Evolutionary conservation across 345 rosid genomes (phyloP).

Genomic region (Brassica cretica): DNA sequence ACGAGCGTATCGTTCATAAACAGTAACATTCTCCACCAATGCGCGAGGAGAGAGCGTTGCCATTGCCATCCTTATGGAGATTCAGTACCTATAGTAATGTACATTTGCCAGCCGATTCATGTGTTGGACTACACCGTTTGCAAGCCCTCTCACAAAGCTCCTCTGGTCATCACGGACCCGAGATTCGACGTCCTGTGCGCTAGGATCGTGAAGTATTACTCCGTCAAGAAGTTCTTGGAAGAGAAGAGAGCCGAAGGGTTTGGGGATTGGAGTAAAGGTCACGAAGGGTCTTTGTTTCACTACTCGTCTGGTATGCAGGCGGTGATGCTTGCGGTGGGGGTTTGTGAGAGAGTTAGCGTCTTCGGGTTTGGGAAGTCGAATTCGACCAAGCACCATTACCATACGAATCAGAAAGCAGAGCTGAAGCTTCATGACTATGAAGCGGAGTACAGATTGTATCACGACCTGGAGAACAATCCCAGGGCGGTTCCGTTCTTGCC

Average conservation of each 20-base stretch:
- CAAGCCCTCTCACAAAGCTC: constrained; percentile 56
- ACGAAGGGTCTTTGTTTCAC: constrained; percentile 79
- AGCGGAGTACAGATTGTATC: constrained; percentile 76
- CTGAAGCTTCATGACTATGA: constrained; percentile 77
- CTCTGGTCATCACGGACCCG: constrained; percentile 71
- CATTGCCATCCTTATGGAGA: constrained; percentile 83
- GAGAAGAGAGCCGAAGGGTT: constrained; percentile 50
- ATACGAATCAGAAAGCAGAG: constrained; percentile 87
- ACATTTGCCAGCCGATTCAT: constrained; percentile 83
- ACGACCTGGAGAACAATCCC: constrained; percentile 56
- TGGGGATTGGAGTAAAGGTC: constrained; percentile 62
- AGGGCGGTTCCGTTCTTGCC: constrained; percentile 72
- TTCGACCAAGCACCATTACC: constrained; percentile 77
- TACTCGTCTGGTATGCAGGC: constrained; percentile 97
- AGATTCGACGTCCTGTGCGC: constrained; percentile 78
- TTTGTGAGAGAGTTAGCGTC: constrained; percentile 74
- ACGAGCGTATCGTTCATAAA: constrained; percentile 78
- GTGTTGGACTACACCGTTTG: constrained; percentile 77
- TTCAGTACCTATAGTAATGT: constrained; percentile 67
- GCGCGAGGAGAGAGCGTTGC: constrained; percentile 65
- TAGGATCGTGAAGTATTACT: constrained; percentile 83
- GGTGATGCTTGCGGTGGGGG: constrained; percentile 72
- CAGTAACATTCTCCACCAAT: constrained; percentile 79
- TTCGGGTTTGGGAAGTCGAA: constrained; percentile 85
- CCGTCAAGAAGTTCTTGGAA: constrained; percentile 59